A percentile compares a stretch with the other conserved stretches of the same genome.
Evolutionary conservation across 768 basidiomycete genomes (phyloP).

Genomic region (Hericium coralloides): DNA sequence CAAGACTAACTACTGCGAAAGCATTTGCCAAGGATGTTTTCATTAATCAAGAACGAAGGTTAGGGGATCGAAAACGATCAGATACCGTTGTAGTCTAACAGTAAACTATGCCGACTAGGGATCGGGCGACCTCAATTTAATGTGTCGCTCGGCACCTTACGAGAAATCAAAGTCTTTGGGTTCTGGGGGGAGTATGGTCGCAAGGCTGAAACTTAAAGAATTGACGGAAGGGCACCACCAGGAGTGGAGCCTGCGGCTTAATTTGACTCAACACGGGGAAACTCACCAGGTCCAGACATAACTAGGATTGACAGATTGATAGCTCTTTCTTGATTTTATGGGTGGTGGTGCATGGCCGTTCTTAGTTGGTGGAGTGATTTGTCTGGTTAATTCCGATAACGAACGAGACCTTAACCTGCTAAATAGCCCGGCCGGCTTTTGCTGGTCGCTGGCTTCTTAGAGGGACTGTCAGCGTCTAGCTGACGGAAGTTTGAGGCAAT

Average conservation of each 20-base stretch:
- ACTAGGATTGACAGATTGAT: slow-evolving; percentile 28
- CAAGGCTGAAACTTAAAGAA: neutral
- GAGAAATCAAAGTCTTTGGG: slow-evolving; percentile 89
- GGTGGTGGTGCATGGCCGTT: neutral
- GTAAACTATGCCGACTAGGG: slow-evolving; percentile 79
- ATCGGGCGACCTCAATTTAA: slow-evolving; percentile 60
- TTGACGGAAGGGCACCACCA: neutral
- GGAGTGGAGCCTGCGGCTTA: slow-evolving; percentile 65
- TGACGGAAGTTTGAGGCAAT: slow-evolving; percentile 84
- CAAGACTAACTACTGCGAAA: slow-evolving; percentile 1
- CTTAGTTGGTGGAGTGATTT: slow-evolving; percentile 86
- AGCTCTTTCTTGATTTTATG: slow-evolving; percentile 19
- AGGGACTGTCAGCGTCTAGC: slow-evolving; percentile 77
- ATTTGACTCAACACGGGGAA: slow-evolving; percentile 81
- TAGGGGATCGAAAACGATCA: slow-evolving; percentile 81
- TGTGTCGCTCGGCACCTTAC: slow-evolving; percentile 70
- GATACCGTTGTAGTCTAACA: slow-evolving; percentile 80
- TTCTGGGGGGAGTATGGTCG: slow-evolving; percentile 73
- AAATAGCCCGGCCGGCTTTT: slow-evolving; percentile 71
- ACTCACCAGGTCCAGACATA: too few relatives aligned
- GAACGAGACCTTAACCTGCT: slow-evolving; percentile 92
- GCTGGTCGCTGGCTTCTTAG: slow-evolving; percentile 77
- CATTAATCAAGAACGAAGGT: slow-evolving; percentile 82
- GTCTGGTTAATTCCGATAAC: slow-evolving; percentile 96
- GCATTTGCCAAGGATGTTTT: slow-evolving; percentile 46